These are phyloP conservation scores for Amanita phalloides DNA, from an alignment of 768 basidiomycete genomes.

Conservation along the genomic window DNA sequence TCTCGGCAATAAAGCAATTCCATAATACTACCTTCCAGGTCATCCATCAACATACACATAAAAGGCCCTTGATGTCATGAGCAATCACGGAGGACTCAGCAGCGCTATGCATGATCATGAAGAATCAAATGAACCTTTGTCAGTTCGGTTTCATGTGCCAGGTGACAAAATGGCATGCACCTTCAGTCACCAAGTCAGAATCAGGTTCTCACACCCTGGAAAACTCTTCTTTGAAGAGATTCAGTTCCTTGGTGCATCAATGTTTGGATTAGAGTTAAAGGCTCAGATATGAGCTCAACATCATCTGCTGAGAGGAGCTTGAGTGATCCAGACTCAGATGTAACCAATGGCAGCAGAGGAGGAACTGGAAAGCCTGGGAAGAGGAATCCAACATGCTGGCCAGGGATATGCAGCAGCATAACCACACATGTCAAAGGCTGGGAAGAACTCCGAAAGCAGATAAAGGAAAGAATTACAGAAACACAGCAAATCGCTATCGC, in stretches of 20 bases:
- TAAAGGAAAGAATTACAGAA: slow-evolving; percentile 19
- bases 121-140: slow-evolving; percentile 4
- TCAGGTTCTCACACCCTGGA: not conserved
- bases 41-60: not conserved
- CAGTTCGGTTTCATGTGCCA: not conserved
- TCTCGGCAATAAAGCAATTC: not conserved
- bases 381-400: not conserved
- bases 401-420: not conserved
- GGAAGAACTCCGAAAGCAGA: too few species aligned
- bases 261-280: not conserved
- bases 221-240: not conserved
- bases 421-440: slow-evolving; percentile 10
- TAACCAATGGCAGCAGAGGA: not conserved
- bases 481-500: too few species aligned
- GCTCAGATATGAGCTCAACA: not conserved
- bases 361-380: not conserved
- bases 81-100: slow-evolving; percentile 7
- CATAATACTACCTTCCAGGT: not conserved
- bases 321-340: not conserved
- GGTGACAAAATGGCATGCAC: not conserved
- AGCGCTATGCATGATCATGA: slow-evolving; percentile 1
- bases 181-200: not conserved
- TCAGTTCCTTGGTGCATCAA: not conserved
- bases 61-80: slow-evolving; percentile 9
- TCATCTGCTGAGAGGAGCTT: not conserved